A percentile compares a stretch with the other conserved stretches of the same genome.
phyloP scores from a whole-genome alignment of 2,329 filamentous ascomycete species.

The Apiospora rasikravindrae region DNA sequence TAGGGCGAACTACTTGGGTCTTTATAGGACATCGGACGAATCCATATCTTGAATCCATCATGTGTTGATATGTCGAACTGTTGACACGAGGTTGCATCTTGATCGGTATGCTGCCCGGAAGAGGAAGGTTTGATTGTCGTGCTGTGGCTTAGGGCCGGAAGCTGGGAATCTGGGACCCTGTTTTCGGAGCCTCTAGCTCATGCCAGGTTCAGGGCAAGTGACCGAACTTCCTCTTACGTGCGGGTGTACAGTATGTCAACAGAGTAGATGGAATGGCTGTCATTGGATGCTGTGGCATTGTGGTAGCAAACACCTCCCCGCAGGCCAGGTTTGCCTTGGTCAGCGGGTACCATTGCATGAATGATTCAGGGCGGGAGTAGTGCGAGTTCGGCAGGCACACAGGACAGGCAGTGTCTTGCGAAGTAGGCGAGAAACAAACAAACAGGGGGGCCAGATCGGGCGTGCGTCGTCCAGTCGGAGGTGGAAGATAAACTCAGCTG shows the following conservation, averaged over 20 bases:
- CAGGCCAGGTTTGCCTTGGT: neutral
- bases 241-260: neutral
- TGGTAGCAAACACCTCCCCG: neutral
- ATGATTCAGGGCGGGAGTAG: neutral
- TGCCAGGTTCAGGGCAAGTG: neutral
- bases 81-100: neutral
- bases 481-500: neutral
- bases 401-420: neutral
- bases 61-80: neutral
- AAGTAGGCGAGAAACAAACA: neutral
- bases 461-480: neutral
- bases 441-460: neutral
- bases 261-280: neutral
- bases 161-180: neutral
- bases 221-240: neutral
- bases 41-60: neutral
- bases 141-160: neutral
- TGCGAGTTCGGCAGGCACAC: neutral
- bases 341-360: neutral
- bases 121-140: slow-evolving; percentile 7
- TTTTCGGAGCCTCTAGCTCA: neutral
- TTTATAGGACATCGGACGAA: slow-evolving; percentile 14
- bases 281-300: neutral
- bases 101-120: neutral
- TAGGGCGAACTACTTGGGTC: neutral